Evolutionary conservation across 83 land plant genomes (phyloP), one percentile per base, ranked within the genome.

Genomic region (Thuja plicata): DNA sequence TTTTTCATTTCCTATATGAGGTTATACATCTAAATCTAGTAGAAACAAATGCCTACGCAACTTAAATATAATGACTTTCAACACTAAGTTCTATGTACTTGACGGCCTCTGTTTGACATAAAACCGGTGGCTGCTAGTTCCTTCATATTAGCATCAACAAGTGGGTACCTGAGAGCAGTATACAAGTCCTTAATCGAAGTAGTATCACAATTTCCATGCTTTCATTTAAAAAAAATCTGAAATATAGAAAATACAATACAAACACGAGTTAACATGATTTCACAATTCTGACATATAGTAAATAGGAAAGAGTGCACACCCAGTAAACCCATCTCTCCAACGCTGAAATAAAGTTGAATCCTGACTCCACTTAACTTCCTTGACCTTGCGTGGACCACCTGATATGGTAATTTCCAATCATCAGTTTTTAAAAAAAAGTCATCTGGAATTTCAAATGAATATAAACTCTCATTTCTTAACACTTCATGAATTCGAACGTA

Each of bases 91-190:
- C 35, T 55, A 73, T 85, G 85, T 92, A 96, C 99, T 95, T 98
- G 99, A 70, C 99, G 96, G 35, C 99, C 99, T 80, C 99, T 91
- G 88, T 98, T 98, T 73, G 99, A 98, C 99, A 98, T 98, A 89
- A 98, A 98, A 30, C 99, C 99, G 76, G 99, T 97, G 41, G 94
- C 79, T 40, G 92, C 90, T 21, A 98, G 93, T 89, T 98, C 99
- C 89, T 94, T 98, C 99, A 98, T 98, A 84, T 96, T 97, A 38
- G 99, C 99, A 91, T 98, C 99, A 74, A 98, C 91, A 41, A 98
- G 93, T 84, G 99, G 99, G 82, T 98, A 98, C 86, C 99, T 98
- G 88, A 19, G 87, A 87, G 79, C 79, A 80, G 32, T 62, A 38
- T 57, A 62, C 3, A 35, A 40, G 60, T 7, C 73, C n/a, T 70